Conservation (phyloP, 257 asterid species). For the Solanum appendiculatum region DNA sequence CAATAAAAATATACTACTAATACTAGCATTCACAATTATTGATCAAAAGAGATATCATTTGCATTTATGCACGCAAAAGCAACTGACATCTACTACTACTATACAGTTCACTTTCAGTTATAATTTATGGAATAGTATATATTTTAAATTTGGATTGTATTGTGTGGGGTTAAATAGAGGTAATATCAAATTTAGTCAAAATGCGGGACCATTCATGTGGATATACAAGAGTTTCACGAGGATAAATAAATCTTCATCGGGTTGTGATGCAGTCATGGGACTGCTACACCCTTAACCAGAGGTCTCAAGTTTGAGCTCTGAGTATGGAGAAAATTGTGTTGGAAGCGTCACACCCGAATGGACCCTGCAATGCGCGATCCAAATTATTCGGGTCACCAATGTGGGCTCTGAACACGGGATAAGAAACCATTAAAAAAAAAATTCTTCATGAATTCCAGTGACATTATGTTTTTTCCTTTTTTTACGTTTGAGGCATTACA, state of each 20-base stretch:
- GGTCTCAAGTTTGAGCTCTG: no score
- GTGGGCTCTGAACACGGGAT: not conserved
- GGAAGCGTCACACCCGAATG: no score
- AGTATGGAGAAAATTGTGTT: no score
- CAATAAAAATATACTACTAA: not conserved
- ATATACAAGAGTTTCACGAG: not conserved
- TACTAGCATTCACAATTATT: not conserved
- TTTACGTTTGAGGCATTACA: not conserved
- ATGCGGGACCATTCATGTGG: not conserved
- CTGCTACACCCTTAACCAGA: no score
- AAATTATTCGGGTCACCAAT: no score
- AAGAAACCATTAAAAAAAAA: no score
- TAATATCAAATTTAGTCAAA: not conserved
- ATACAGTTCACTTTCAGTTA: not conserved
- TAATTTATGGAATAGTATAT: not conserved
- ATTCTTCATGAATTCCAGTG: not conserved
- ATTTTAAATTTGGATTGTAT: not conserved
- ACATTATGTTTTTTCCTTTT: not conserved
- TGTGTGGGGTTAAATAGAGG: not conserved
- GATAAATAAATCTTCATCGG: not conserved
- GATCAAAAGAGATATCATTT: not conserved
- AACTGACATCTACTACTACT: not conserved
- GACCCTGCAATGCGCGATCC: fast-evolving
- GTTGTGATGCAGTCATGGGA: not conserved
- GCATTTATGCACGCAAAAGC: not conserved